A percentile compares a stretch with the other conserved stretches of the same genome.
Conservation (phyloP, 164 flowering plant genomes). For the Piper longum region DNA sequence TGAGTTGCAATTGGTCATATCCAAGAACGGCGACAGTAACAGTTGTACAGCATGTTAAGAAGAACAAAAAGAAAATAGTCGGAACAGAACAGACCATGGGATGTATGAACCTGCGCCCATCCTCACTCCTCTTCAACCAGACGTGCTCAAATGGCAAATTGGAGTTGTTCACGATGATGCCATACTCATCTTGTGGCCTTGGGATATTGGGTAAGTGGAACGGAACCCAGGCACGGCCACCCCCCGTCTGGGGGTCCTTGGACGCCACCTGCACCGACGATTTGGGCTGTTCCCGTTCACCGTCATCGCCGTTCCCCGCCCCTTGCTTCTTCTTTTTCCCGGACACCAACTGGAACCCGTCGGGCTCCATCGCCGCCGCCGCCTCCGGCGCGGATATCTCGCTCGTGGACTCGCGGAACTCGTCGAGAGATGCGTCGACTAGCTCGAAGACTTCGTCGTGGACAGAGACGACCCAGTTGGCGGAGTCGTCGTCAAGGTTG, state of each 20-base stretch:
- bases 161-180: conserved; percentile 61
- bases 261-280: conserved; percentile 43
- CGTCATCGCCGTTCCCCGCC: conserved; percentile 9
- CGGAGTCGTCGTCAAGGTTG: conserved; percentile 20
- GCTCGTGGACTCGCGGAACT: conserved; percentile 33
- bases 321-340: conserved; percentile 56
- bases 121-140: conserved; percentile 81
- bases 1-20: too few species aligned
- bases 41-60: not conserved
- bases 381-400: conserved; percentile 22
- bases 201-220: conserved; percentile 72
- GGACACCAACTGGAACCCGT: conserved; percentile 70
- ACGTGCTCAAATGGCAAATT: conserved; percentile 87
- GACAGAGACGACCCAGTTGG: conserved; percentile 60
- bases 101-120: conserved; percentile 53
- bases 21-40: not conserved
- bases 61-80: not conserved
- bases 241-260: conserved; percentile 24
- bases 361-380: conserved; percentile 10
- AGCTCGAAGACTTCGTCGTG: conserved; percentile 63
- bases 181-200: conserved; percentile 67
- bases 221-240: conserved; percentile 46
- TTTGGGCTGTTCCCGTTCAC: conserved; percentile 6
- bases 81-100: conserved; percentile 44
- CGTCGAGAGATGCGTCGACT: conserved; percentile 57